Conservation (phyloP, 768 basidiomycete genomes). For the Scleroderma bovista region DNA sequence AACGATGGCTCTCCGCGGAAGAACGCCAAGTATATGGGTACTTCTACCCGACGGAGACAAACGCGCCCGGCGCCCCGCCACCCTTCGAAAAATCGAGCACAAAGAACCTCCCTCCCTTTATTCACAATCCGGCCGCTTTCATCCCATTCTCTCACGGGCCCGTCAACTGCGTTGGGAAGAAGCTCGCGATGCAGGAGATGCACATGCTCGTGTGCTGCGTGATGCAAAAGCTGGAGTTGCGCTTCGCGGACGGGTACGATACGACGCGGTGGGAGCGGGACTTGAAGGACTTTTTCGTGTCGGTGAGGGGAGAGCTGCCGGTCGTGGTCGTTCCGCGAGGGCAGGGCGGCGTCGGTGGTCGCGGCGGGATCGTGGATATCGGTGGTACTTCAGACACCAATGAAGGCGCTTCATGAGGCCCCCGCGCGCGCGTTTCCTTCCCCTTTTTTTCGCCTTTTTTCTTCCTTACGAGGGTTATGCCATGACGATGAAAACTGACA, state of each 20-base stretch:
- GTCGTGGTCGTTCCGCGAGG: conserved; percentile 31
- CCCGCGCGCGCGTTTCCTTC: too few relatives aligned
- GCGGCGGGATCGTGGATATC: too few relatives aligned
- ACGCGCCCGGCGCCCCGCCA: background rate
- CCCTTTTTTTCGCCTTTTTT: too few relatives aligned
- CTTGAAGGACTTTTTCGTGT: conserved; percentile 36
- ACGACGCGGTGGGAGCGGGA: conserved; percentile 28
- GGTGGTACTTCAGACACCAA: too few relatives aligned
- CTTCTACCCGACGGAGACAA: background rate
- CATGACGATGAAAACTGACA: too few relatives aligned
- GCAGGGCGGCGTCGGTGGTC: background rate
- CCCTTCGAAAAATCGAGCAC: background rate
- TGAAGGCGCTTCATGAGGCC: too few relatives aligned
- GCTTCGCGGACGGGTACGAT: conserved; percentile 34
- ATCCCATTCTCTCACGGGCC: conserved; percentile 44
- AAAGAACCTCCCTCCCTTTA: conserved; percentile 12
- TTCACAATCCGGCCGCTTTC: conserved; percentile 34
- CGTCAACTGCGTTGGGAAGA: conserved; percentile 40
- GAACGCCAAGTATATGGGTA: background rate
- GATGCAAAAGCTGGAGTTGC: conserved; percentile 37
- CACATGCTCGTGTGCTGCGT: conserved; percentile 33
- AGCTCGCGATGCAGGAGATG: conserved; percentile 40
- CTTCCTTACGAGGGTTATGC: too few relatives aligned
- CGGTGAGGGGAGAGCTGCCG: conserved; percentile 30
- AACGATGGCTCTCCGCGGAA: conserved; percentile 35